phyloP scores from a whole-genome alignment of 2,329 filamentous ascomycete species.

The Microsporum audouinii region DNA sequence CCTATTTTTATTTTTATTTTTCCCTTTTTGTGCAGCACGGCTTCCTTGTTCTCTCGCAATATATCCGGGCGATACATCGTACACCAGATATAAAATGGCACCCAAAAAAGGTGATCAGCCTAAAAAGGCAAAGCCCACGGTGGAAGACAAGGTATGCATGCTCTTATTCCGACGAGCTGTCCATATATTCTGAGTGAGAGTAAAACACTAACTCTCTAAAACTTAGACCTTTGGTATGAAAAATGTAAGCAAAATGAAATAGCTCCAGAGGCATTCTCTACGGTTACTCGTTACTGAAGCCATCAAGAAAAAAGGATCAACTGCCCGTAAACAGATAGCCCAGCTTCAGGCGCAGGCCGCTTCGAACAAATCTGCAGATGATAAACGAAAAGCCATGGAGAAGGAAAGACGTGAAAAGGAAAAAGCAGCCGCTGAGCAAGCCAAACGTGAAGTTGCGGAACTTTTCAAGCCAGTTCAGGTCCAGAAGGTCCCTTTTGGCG shows the following conservation, averaged over 20 bases:
- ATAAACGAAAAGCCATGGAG: constrained; percentile 65
- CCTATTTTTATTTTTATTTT: not conserved
- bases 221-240: constrained; percentile 91
- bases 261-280: not conserved
- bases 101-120: constrained; percentile 36
- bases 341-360: constrained; percentile 65
- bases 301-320: constrained; percentile 71
- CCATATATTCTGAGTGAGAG: not conserved
- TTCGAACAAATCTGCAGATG: constrained; percentile 66
- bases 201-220: not conserved
- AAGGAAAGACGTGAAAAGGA: constrained; percentile 63
- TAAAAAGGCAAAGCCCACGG: constrained; percentile 42
- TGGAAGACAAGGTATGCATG: constrained; percentile 62
- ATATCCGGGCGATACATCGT: not conserved
- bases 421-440: constrained; percentile 79
- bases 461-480: constrained; percentile 85
- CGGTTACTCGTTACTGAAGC: not conserved
- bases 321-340: constrained; percentile 80
- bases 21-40: not conserved
- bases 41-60: not conserved
- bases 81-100: constrained; percentile 29
- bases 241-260: constrained; percentile 47
- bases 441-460: constrained; percentile 65
- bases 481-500: constrained; percentile 96
- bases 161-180: not conserved